Percentiles rank a stretch among this genome's conserved stretches.
These are phyloP conservation scores for Capniomyces stellatus DNA, from an alignment of 371 early-diverging fungal genomes.

Conservation along the genomic window DNA sequence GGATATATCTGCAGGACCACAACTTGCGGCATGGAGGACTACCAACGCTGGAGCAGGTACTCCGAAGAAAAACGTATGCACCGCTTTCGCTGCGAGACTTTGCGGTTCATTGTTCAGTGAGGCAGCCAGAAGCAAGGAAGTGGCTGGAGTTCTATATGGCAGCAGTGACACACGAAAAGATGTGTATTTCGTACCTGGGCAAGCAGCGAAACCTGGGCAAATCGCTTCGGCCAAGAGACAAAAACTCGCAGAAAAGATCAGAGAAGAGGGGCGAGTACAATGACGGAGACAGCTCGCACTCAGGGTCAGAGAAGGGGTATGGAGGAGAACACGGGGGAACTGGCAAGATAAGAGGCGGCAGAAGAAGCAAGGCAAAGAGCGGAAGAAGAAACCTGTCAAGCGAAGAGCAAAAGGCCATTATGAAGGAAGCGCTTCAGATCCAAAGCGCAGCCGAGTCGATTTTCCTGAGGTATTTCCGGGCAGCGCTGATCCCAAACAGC, in stretches of 20 bases:
- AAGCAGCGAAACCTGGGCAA: conserved; percentile 19
- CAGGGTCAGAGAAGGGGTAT: conserved; percentile 1
- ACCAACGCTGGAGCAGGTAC: conserved; percentile 26
- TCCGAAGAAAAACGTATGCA: conserved; percentile 19
- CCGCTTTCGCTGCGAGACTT: conserved; percentile 25
- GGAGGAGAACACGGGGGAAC: background rate
- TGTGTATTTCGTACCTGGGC: conserved; percentile 24
- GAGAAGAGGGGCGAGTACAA: background rate
- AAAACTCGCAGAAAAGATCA: background rate
- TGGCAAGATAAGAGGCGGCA: background rate
- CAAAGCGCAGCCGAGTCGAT: conserved; percentile 24
- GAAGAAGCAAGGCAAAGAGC: background rate
- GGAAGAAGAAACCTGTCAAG: background rate
- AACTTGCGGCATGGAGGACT: conserved; percentile 24
- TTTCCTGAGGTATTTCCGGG: conserved; percentile 23
- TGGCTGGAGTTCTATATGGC: conserved; percentile 30
- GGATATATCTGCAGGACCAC: conserved; percentile 28
- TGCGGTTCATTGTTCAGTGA: conserved; percentile 25
- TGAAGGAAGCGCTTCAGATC: conserved; percentile 19
- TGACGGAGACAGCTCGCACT: conserved; percentile 17
- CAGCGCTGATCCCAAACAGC: conserved; percentile 20
- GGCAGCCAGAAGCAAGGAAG: conserved; percentile 26
- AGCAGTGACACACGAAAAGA: conserved; percentile 23
- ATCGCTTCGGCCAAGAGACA: conserved; percentile 22
- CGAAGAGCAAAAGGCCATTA: background rate